Evolutionary conservation across 169 alveolate species (phyloP), one percentile per base, ranked within the genome.

Genomic region (Condylostoma magnum): DNA sequence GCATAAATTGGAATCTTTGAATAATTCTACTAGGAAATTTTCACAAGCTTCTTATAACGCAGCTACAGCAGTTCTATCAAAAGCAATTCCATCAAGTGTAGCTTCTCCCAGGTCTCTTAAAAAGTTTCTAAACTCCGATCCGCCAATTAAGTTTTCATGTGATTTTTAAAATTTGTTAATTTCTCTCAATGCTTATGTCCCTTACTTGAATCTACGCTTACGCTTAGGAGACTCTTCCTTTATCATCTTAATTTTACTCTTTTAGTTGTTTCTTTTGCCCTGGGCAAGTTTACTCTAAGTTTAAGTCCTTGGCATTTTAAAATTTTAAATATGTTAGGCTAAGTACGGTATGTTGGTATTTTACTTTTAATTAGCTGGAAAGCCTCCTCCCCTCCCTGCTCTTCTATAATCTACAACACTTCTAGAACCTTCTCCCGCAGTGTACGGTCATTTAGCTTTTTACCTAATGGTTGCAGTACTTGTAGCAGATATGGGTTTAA

Each of bases 1-100:
- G 56, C 86, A 79, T n/a, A 69, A 50, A 57, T 72, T 56, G 1
- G 86, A 68, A 67, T 79, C 86, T 72, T 79, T 82, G 67, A 71
- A 79, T 33, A 79, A 63, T 1, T 70, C 69, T 46, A 79, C 76
- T 57, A 79, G 54, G 63, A 65, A 72, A 47, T 70, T 75, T 65
- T 79, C 82, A 53, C 60, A 58, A 38, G 76, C 74, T 10, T 69
- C 75, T 66, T 68, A 71, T 20, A 79, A 38, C 27, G 76, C 77
- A 30, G 44, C 46, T 0, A 60, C 28, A n/a, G 80, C 85, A 46
- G 47, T 43, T 22, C 52, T 50, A 18, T 73, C 66, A 6, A 71
- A 30, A 31, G 47, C 70, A 41, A 27, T 34, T 10, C 71, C 54
- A 12, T 46, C 55, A 22, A 48, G 25, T 25, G 43, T 41, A 27